Evolutionary conservation across 176 grass and related monocot genomes (phyloP), one percentile per base, ranked within the genome.

Genomic region (Phragmites australis): DNA sequence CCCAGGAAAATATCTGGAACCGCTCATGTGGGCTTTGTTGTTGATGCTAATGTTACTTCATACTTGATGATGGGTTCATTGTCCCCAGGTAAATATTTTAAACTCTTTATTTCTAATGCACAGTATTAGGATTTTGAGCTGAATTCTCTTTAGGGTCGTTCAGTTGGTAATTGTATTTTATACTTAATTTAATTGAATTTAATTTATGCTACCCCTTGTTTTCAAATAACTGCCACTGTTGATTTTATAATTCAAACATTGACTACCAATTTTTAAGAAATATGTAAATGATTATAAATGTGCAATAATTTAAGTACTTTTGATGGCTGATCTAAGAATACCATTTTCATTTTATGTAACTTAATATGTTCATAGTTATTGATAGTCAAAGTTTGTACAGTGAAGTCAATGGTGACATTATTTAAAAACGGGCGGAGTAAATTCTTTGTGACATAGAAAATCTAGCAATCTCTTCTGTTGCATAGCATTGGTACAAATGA

Each of bases 41-140:
- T 98, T 80, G 96, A 98, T 91, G 96, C 96, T 9, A 98, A 98
- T 87, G 91, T 98, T 68, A 98, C 96, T 73, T 98, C 96, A 25
- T 98, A 98, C 84, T 80, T 98, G 55, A 98, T 98, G 96, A 98
- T 98, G 96, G 96, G 96, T 34, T 98, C 96, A 44, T 52, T 98
- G 52, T 98, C 96, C 16, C 96, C 96, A 94, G 96, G 96, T 98
- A 87, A 63, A 76, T 57, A 30, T 67, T 52, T 14, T 39, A 25
- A 9, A 26, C 15, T 72, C 48, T 74, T 72, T 77, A 63, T 87
- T 82, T 72, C 22, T 40, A 52, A 27, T 48, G 47, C 47, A 47
- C 21, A 65, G 19, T 63, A 63, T 50, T 72, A 23, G 72, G 67
- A 44, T 80, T 86, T 55, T 71, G 14, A 82, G 26, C 63, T 44